These are phyloP conservation scores for Capsicum baccatum DNA, from an alignment of 257 asterid species.

Conservation along the genomic window DNA sequence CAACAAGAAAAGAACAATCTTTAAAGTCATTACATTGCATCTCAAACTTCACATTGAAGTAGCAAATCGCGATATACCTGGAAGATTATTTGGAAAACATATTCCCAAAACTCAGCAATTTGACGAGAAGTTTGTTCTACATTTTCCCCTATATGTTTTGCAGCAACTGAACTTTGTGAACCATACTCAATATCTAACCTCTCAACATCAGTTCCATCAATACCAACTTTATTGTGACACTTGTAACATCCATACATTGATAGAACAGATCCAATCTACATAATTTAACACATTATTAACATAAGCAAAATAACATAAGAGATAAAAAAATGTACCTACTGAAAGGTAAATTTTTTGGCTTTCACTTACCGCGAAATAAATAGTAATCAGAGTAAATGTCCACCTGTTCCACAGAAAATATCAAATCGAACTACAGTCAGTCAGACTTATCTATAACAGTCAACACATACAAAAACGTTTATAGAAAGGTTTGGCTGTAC, in stretches of 20 bases:
- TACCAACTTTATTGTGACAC: constrained; percentile 42
- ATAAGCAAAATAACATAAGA: not conserved
- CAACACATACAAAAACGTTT: not conserved
- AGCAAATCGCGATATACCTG: constrained; percentile 57
- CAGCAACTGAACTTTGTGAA: constrained; percentile 33
- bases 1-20: not conserved
- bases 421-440: not conserved
- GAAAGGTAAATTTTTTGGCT: not conserved
- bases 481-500: constrained; percentile 25
- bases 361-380: constrained; percentile 82
- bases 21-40: not conserved
- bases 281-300: not conserved
- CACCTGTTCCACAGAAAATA: constrained; percentile 58
- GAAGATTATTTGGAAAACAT: constrained; percentile 76
- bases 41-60: not conserved
- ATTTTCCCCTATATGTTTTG: constrained; percentile 40
- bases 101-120: constrained; percentile 74
- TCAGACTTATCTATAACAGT: not conserved
- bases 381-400: constrained; percentile 79
- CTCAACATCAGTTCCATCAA: constrained; percentile 30
- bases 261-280: constrained; percentile 85
- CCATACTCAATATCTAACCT: constrained; percentile 58
- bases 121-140: constrained; percentile 46
- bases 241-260: constrained; percentile 73
- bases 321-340: not conserved